Base-by-base conservation (phyloP, 148 eudicot genomes). In the Persicaria tinctoria region DNA sequence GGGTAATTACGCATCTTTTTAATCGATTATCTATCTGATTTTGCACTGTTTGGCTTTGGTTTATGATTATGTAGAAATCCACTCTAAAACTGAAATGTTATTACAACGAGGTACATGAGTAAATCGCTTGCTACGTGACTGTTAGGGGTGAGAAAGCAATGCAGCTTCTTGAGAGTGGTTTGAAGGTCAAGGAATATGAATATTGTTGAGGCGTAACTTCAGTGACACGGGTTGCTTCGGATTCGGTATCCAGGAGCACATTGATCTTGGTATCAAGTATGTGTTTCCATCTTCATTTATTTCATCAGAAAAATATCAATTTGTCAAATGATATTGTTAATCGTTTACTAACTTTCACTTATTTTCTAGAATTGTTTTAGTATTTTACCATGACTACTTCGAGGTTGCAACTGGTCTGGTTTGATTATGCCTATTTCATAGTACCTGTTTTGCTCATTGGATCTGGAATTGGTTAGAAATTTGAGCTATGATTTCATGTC, bases 161-260 rank as follows among this genome's bases (percentile, higher is more conserved):
- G 97, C 97, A 91, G 78, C 89, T 91, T 6, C 86, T 91, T 54
- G 91, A 90, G 64, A 89, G 91, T 79, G 97, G 97, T 3, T 79
- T 91, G 81, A 92, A 89, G 87, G 97, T 92, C 7, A 92, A 92
- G 90, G 97, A 92, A 76, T 92, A 92, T 54, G 90, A 92, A 20
- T 20, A 81, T 69, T 91, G 74, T 80, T 89, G 68, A 84, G 92
- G 80, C 86, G 88, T 51, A 91, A 91, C 82, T 91, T 91, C 81
- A 91, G 97, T 79, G 93, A 91, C 55, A 88, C 93, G 73, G 91
- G 93, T 41, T 91, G 93, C 74, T 91, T 91, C 76, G 97, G 92
- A 9, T 89, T 91, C 64, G 97, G 93, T 72, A 91, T 89, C 50
- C 91, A 91, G 75, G 93, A 91, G 80, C 93, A 91, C 82, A 91